phyloP scores from a whole-genome alignment of 768 basidiomycete genomes.

The Porphyrellus cyaneotinctus region DNA sequence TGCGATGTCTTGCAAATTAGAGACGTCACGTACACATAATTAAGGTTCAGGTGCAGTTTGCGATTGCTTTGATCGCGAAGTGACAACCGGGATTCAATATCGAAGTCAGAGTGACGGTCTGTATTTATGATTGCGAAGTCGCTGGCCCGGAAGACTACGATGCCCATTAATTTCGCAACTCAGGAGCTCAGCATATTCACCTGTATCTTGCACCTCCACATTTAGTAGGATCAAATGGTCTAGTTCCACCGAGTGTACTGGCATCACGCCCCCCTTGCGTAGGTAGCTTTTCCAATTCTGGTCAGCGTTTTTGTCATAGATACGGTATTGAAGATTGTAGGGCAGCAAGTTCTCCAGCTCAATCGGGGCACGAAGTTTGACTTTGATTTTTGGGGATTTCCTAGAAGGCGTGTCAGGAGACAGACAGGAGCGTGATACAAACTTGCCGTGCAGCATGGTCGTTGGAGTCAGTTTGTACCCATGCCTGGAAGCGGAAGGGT shows the following conservation, averaged over 20 bases:
- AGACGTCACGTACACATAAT: constrained; percentile 72
- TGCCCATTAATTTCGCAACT: not conserved
- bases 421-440: not conserved
- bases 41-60: constrained; percentile 78
- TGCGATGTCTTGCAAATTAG: not conserved
- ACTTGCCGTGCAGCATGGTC: constrained; percentile 55
- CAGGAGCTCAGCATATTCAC: constrained; percentile 37
- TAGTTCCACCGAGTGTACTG: constrained; percentile 92
- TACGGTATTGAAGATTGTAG: constrained; percentile 91
- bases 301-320: constrained; percentile 92
- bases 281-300: constrained; percentile 95
- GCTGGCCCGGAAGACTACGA: constrained; percentile 81
- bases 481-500: constrained; percentile 92
- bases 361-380: constrained; percentile 87
- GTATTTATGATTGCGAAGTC: constrained; percentile 98
- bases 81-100: constrained; percentile 66
- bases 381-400: constrained; percentile 77
- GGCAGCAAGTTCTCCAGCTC: constrained; percentile 95
- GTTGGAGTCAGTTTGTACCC: constrained; percentile 69
- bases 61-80: constrained; percentile 70
- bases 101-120: constrained; percentile 86
- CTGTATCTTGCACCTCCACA: constrained; percentile 86
- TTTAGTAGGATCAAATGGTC: constrained; percentile 87
- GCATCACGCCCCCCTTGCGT: constrained; percentile 90
- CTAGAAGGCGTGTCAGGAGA: constrained; percentile 37